These are phyloP conservation scores for Schwanniomyces sp. DNA, from an alignment of 805 yeast species.

Conservation along the genomic window DNA sequence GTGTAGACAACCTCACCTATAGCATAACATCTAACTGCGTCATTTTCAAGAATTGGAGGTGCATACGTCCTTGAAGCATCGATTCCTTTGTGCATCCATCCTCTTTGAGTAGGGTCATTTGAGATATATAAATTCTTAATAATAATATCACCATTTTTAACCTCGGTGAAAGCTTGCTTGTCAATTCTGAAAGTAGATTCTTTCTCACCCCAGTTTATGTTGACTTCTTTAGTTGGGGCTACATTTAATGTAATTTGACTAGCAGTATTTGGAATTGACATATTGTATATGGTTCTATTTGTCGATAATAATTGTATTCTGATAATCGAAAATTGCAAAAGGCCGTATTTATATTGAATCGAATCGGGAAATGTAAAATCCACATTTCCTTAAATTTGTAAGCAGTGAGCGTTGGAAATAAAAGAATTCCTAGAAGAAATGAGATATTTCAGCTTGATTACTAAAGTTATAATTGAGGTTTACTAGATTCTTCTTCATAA, in stretches of 20 bases:
- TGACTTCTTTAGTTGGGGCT: conserved; percentile 20
- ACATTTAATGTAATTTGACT: conserved; percentile 19
- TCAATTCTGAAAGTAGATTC: conserved; percentile 26
- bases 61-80: conserved; percentile 30
- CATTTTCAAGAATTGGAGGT: conserved; percentile 42
- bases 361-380: too few species aligned
- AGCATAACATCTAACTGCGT: conserved; percentile 47
- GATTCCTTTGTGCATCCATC: conserved; percentile 47
- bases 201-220: conserved; percentile 17
- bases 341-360: too few species aligned
- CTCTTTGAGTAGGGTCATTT: conserved; percentile 64
- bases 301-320: too few species aligned
- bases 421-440: too few species aligned
- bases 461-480: too few species aligned
- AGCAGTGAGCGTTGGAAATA: too few species aligned
- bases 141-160: conserved; percentile 41
- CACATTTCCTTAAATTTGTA: too few species aligned
- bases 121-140: conserved; percentile 44
- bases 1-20: conserved; percentile 51
- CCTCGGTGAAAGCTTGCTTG: not conserved
- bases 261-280: conserved; percentile 12
- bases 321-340: too few species aligned
- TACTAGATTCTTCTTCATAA: too few species aligned
- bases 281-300: conserved; percentile 1
- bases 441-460: too few species aligned